Conservation (phyloP, 805 yeast species). For the Candida taoyuanica region DNA sequence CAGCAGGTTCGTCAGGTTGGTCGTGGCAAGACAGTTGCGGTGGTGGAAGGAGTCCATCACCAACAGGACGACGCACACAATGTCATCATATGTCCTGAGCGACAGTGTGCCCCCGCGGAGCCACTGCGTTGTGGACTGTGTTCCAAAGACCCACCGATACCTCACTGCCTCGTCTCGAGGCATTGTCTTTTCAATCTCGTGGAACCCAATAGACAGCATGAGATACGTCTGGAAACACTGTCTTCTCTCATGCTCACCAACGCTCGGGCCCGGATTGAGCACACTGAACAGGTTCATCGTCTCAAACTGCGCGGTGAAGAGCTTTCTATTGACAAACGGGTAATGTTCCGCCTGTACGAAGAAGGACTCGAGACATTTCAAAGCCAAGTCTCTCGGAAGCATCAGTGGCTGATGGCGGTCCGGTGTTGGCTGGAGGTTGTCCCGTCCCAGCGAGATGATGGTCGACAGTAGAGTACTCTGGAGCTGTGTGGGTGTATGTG, state of each 20-base stretch:
- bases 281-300: constrained; percentile 15
- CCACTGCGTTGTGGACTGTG: constrained; percentile 9
- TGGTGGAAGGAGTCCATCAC: constrained; percentile 52
- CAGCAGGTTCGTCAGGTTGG: constrained; percentile 48
- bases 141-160: constrained; percentile 10
- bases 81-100: constrained; percentile 38
- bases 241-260: constrained; percentile 9
- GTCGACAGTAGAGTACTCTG: constrained; percentile 23
- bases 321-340: constrained; percentile 20
- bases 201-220: constrained; percentile 21
- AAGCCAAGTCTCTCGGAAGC: constrained; percentile 16
- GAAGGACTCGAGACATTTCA: constrained; percentile 16
- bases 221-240: constrained; percentile 17
- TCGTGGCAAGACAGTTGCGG: constrained; percentile 48
- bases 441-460: constrained; percentile 20
- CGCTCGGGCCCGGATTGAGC: constrained; percentile 12
- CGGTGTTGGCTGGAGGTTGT: constrained; percentile 8
- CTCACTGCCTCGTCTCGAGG: constrained; percentile 10
- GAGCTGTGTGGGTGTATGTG: constrained; percentile 12
- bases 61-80: constrained; percentile 40
- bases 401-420: constrained; percentile 11
- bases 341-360: constrained; percentile 14
- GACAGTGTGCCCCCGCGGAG: constrained; percentile 24
- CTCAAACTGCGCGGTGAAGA: constrained; percentile 13
- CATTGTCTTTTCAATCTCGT: constrained; percentile 13